Conservation (phyloP, 441 rosid genomes). For the Pelargonium myrrhifolium region DNA sequence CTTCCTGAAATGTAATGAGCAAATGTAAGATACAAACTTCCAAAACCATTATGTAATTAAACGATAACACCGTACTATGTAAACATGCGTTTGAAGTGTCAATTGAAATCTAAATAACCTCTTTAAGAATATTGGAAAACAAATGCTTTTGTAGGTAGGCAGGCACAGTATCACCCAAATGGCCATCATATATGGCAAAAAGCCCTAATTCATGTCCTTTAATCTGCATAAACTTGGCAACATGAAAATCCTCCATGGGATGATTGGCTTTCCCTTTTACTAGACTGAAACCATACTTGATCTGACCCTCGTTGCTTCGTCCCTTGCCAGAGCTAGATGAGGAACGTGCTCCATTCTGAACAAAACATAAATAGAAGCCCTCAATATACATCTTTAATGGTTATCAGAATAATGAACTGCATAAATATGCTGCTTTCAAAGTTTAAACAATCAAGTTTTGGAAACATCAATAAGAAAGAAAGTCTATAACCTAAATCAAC, state of each 20-base stretch:
- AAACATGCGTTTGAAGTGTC: constrained; percentile 7
- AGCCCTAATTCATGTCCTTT: constrained; percentile 72
- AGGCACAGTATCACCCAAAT: constrained; percentile 75
- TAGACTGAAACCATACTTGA: constrained; percentile 71
- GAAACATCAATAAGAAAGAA: background rate
- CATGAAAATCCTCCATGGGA: constrained; percentile 95
- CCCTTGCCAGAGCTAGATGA: constrained; percentile 70
- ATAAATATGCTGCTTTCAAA: constrained; percentile 3
- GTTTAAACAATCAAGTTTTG: background rate
- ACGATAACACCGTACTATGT: background rate
- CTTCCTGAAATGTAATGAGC: constrained; percentile 41
- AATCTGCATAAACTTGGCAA: constrained; percentile 55
- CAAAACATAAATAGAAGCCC: background rate
- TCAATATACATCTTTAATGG: background rate
- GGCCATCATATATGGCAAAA: constrained; percentile 87
- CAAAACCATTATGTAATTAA: constrained; percentile 9
- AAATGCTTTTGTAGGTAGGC: constrained; percentile 73
- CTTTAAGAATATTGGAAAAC: constrained; percentile 71
- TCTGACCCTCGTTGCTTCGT: constrained; percentile 44
- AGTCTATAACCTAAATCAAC: background rate
- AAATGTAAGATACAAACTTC: constrained; percentile 17
- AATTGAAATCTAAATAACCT: constrained; percentile 34
- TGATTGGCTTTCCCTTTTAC: constrained; percentile 87
- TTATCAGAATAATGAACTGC: background rate
- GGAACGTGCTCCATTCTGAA: constrained; percentile 47